A percentile compares a stretch with the other conserved stretches of the same genome.
phyloP scores from a whole-genome alignment of 2,329 filamentous ascomycete species.

The Botrytis byssoidea region DNA sequence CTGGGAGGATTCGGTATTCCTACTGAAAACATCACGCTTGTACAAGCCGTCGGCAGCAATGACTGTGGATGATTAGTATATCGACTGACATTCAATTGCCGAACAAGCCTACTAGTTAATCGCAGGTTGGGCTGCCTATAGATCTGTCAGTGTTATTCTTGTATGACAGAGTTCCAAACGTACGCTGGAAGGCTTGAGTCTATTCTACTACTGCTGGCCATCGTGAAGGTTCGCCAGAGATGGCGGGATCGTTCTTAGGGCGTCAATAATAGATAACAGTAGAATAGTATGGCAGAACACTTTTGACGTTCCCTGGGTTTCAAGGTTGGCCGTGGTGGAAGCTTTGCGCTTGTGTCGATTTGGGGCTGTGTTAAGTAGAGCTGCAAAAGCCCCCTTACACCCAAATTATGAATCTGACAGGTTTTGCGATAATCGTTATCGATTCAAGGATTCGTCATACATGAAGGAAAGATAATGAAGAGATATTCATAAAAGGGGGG shows the following conservation, averaged over 20 bases:
- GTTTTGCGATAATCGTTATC: slow-evolving; percentile 16
- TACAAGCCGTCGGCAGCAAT: slow-evolving; percentile 98
- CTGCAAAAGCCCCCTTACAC: slow-evolving; percentile 16
- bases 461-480: slow-evolving; percentile 19
- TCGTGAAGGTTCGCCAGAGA: slow-evolving; percentile 41
- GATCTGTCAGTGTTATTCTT: slow-evolving; percentile 31
- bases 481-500: slow-evolving; percentile 17
- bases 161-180: slow-evolving; percentile 41
- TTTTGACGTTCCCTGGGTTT: slow-evolving; percentile 16
- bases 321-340: slow-evolving; percentile 23
- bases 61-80: slow-evolving; percentile 58
- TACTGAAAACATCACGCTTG: slow-evolving; percentile 99
- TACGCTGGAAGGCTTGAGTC: slow-evolving; percentile 64
- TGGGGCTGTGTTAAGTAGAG: slow-evolving; percentile 22
- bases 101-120: slow-evolving; percentile 73
- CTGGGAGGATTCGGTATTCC: slow-evolving; percentile 43
- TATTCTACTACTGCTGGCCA: slow-evolving; percentile 49
- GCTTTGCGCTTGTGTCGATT: slow-evolving; percentile 21
- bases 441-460: slow-evolving; percentile 10
- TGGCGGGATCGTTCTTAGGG: slow-evolving; percentile 37
- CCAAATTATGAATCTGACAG: slow-evolving; percentile 7
- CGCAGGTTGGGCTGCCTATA: slow-evolving; percentile 79
- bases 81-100: neutral
- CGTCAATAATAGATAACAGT: slow-evolving; percentile 34
- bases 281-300: slow-evolving; percentile 21